Conservation (phyloP, 345 rosid species). For the Populus davidiana region DNA sequence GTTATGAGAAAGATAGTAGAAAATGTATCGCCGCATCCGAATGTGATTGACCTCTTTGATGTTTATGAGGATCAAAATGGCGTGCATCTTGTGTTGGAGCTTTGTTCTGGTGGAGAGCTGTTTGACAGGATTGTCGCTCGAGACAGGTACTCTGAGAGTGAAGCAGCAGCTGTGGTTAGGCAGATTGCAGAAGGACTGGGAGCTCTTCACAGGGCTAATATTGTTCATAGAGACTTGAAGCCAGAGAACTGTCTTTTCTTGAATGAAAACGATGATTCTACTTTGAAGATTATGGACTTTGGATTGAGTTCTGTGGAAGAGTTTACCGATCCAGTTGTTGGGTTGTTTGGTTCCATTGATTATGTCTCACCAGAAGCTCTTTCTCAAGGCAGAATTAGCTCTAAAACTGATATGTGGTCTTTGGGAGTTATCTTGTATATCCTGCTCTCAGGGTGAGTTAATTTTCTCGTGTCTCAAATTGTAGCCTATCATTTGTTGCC, state of each 20-base stretch:
- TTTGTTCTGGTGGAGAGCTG: conserved; percentile 58
- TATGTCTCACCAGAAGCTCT: conserved; percentile 71
- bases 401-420: conserved; percentile 66
- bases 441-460: conserved; percentile 52
- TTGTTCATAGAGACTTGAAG: conserved; percentile 65
- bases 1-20: conserved; percentile 66
- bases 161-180: conserved; percentile 50
- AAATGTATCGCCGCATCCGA: conserved; percentile 57
- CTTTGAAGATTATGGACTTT: conserved; percentile 68
- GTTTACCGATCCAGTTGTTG: conserved; percentile 61
- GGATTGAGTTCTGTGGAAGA: conserved; percentile 69
- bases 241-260: conserved; percentile 65
- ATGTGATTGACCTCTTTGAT: conserved; percentile 57
- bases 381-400: conserved; percentile 48
- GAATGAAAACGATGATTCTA: conserved; percentile 43
- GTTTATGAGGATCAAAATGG: conserved; percentile 61
- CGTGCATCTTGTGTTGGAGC: conserved; percentile 61
- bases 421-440: conserved; percentile 61
- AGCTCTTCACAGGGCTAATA: conserved; percentile 48
- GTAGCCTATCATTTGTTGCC: neutral
- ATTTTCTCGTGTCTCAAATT: neutral
- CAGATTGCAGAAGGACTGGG: conserved; percentile 54
- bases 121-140: conserved; percentile 54
- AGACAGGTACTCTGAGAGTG: conserved; percentile 39
- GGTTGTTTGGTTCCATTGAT: conserved; percentile 65